phyloP scores from a whole-genome alignment of 139 green algal species.

The Chlamydomonas asymmetrica region DNA sequence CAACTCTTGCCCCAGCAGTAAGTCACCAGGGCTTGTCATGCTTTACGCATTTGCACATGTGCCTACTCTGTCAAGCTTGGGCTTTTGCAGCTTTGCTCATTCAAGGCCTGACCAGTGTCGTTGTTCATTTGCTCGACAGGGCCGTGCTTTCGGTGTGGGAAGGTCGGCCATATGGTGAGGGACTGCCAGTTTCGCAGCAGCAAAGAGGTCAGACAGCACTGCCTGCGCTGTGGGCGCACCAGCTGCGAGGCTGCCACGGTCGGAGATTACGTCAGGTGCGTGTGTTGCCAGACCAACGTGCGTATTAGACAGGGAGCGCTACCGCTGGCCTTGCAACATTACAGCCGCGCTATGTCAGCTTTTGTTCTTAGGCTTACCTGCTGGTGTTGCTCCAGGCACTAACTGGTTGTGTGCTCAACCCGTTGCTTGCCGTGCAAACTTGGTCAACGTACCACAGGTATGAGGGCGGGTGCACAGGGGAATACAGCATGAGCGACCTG shows the following conservation, averaged over 20 bases:
- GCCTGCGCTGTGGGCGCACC: slow-evolving; percentile 63
- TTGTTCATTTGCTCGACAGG: slow-evolving; percentile 11
- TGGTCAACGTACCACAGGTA: slow-evolving; percentile 30
- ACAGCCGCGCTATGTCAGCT: neutral
- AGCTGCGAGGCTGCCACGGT: slow-evolving; percentile 55
- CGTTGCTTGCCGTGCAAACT: neutral
- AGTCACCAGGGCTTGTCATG: too few relatives aligned
- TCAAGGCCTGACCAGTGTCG: neutral
- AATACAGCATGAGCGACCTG: slow-evolving; percentile 63
- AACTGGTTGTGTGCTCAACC: neutral
- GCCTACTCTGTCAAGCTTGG: neutral
- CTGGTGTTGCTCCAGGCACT: neutral
- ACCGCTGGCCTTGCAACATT: neutral
- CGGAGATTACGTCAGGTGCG: slow-evolving; percentile 64
- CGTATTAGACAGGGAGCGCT: neutral
- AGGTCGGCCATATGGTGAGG: slow-evolving; percentile 51
- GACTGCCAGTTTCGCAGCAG: slow-evolving; percentile 38
- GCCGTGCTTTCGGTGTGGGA: slow-evolving; percentile 61
- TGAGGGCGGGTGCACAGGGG: slow-evolving; percentile 57
- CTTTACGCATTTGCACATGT: neutral
- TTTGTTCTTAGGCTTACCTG: neutral
- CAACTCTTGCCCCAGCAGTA: slow-evolving; percentile 63
- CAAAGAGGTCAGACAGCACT: slow-evolving; percentile 21
- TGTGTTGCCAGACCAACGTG: neutral
- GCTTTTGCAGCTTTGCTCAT: neutral